Evolutionary conservation across 1,284 basidiomycete genomes (phyloP).

Genomic region (Takashimella tepidaria): DNA sequence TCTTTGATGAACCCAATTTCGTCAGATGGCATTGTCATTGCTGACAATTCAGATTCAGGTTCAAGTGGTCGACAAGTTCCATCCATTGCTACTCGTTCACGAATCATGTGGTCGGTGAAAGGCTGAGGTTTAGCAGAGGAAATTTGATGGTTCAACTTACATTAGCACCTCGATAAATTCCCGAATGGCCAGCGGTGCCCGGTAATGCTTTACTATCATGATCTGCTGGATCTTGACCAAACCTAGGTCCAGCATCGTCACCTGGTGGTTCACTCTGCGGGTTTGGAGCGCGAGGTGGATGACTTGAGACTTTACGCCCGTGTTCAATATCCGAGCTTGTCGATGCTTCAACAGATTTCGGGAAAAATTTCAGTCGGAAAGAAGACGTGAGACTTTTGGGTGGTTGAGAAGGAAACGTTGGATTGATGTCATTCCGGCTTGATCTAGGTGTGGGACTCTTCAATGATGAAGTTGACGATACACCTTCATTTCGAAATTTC

Average conservation of each 20-base stretch:
- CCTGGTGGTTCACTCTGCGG: conserved; percentile 5
- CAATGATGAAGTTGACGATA: background rate
- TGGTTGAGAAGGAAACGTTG: background rate
- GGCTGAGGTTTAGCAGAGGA: conserved; percentile 24
- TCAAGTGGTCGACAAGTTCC: conserved; percentile 78
- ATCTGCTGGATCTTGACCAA: conserved; percentile 36
- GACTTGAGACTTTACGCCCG: background rate
- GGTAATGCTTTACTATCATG: conserved; percentile 29
- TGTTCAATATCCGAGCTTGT: background rate
- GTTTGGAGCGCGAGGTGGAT: background rate
- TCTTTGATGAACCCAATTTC: conserved; percentile 54
- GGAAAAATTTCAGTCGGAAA: background rate
- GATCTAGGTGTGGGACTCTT: background rate
- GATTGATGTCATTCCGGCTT: background rate
- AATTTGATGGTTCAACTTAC: conserved; percentile 44
- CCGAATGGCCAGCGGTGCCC: conserved; percentile 61
- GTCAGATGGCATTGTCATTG: conserved; percentile 59
- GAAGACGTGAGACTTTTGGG: background rate
- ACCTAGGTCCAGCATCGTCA: conserved; percentile 54
- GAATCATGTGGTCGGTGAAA: conserved; percentile 60
- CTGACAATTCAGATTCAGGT: conserved; percentile 59
- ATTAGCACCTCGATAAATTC: conserved; percentile 55
- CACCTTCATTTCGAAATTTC: too few species aligned
- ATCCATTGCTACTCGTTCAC: conserved; percentile 76
- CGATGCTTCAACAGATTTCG: background rate